phyloP scores from a whole-genome alignment of 768 basidiomycete genomes.

The Galerina sulciceps region DNA sequence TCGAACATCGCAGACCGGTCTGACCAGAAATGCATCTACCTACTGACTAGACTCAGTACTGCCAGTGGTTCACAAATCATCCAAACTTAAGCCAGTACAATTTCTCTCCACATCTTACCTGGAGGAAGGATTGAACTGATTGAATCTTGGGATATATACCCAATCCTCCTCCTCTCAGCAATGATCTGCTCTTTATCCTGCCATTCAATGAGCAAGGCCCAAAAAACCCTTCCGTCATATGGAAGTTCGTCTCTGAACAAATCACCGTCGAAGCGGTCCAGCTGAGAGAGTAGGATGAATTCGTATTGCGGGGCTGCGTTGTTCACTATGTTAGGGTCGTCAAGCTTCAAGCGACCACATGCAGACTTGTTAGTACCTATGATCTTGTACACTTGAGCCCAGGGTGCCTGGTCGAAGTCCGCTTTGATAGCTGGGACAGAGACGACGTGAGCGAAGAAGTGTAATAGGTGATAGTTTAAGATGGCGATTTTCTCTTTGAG shows the following conservation, averaged over 20 bases:
- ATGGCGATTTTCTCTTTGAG: neutral
- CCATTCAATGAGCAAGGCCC: conserved; percentile 7
- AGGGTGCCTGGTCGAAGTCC: neutral
- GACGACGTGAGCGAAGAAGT: neutral
- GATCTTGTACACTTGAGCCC: neutral
- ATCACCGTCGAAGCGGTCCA: neutral
- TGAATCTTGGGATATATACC: neutral
- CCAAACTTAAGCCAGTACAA: conserved; percentile 4
- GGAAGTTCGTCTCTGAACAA: neutral
- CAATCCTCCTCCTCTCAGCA: conserved; percentile 3
- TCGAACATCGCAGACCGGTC: too few relatives aligned
- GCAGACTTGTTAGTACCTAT: neutral
- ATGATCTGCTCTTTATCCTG: neutral
- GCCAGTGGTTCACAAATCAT: too few relatives aligned
- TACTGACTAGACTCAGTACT: too few relatives aligned
- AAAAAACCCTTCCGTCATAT: neutral
- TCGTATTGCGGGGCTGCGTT: neutral
- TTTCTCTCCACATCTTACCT: conserved; percentile 3
- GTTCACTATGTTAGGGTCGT: neutral
- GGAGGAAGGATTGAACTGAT: neutral
- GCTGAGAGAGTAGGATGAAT: neutral
- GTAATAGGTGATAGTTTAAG: neutral
- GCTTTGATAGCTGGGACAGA: neutral
- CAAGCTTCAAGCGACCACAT: neutral
- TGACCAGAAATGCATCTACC: too few relatives aligned